Percentiles rank a stretch among this genome's conserved stretches.
Evolutionary conservation across 2,329 filamentous ascomycete species (phyloP).

Genomic region (Cladophialophora psammophila): DNA sequence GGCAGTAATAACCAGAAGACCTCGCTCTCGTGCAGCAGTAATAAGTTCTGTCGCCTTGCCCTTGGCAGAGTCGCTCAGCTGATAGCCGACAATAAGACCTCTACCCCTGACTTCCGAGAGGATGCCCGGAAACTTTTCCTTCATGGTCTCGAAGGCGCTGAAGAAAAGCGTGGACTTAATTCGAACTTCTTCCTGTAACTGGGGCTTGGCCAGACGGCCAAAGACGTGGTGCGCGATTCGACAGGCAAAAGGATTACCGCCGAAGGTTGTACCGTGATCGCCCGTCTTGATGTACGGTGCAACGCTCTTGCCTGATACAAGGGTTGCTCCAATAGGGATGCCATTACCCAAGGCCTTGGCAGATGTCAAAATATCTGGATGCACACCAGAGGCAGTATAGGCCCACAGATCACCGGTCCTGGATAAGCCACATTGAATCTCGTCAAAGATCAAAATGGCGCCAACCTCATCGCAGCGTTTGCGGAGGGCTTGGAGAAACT

Average conservation of each 20-base stretch:
- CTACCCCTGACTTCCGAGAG: conserved; percentile 81
- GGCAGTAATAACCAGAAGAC: conserved; percentile 88
- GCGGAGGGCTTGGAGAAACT: conserved; percentile 85
- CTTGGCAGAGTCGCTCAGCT: conserved; percentile 74
- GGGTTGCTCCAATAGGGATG: conserved; percentile 88
- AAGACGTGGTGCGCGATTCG: conserved; percentile 88
- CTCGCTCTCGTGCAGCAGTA: conserved; percentile 84
- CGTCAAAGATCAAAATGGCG: conserved; percentile 90
- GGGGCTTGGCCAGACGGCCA: conserved; percentile 72
- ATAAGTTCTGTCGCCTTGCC: conserved; percentile 65
- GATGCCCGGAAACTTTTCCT: conserved; percentile 70
- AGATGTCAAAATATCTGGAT: conserved; percentile 91
- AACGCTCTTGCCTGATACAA: conserved; percentile 68
- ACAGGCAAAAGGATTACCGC: conserved; percentile 86
- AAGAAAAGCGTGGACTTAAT: conserved; percentile 70
- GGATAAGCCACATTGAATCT: conserved; percentile 93
- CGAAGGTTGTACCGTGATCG: conserved; percentile 94
- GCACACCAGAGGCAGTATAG: conserved; percentile 68
- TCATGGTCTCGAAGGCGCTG: conserved; percentile 64
- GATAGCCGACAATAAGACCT: conserved; percentile 85
- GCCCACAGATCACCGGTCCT: conserved; percentile 93
- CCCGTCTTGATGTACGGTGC: conserved; percentile 74
- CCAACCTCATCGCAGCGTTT: conserved; percentile 84
- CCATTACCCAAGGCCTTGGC: conserved; percentile 97
- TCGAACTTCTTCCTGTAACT: conserved; percentile 73